Conservation (phyloP, 2,329 filamentous ascomycete species). For the Colletotrichum neosansevieriae region DNA sequence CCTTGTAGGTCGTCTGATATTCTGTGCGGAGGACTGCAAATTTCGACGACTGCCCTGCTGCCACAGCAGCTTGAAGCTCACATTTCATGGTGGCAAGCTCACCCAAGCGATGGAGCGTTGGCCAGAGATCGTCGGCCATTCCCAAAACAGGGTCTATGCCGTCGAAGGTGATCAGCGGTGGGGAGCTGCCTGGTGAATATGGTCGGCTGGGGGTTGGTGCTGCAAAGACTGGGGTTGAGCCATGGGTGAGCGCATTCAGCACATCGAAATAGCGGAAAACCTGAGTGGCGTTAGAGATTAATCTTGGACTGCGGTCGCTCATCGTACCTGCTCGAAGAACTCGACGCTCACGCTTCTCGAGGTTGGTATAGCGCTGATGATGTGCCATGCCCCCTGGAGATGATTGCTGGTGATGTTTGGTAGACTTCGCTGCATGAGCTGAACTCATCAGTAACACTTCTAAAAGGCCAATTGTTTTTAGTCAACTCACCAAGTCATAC, state of each 20-base stretch:
- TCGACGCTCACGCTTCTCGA: constrained; percentile 23
- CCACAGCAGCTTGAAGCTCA: constrained; percentile 29
- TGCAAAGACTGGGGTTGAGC: constrained; percentile 22
- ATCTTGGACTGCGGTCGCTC: not conserved
- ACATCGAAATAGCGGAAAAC: constrained; percentile 40
- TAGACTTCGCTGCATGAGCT: constrained; percentile 35
- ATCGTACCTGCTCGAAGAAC: constrained; percentile 37
- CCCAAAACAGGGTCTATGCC: constrained; percentile 26
- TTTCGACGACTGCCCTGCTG: constrained; percentile 22
- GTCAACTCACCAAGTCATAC: constrained; percentile 34
- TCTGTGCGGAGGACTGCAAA: constrained; percentile 34
- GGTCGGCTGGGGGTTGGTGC: constrained; percentile 20
- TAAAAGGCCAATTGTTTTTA: too few species aligned
- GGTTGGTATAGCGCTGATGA: constrained; percentile 24
- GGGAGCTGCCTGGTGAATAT: constrained; percentile 24
- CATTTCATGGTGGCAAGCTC: constrained; percentile 26
- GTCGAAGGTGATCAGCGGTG: not conserved
- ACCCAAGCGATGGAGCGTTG: constrained; percentile 33
- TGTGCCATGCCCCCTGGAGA: constrained; percentile 33
- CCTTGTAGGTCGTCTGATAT: constrained; percentile 30
- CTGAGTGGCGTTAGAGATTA: constrained; percentile 7
- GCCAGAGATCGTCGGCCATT: constrained; percentile 37
- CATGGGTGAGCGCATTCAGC: constrained; percentile 34
- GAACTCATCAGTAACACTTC: not conserved
- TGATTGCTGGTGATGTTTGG: constrained; percentile 26